phyloP scores from a whole-genome alignment of 2,329 filamentous ascomycete genomes.

The Diplodia scrobiculata region DNA sequence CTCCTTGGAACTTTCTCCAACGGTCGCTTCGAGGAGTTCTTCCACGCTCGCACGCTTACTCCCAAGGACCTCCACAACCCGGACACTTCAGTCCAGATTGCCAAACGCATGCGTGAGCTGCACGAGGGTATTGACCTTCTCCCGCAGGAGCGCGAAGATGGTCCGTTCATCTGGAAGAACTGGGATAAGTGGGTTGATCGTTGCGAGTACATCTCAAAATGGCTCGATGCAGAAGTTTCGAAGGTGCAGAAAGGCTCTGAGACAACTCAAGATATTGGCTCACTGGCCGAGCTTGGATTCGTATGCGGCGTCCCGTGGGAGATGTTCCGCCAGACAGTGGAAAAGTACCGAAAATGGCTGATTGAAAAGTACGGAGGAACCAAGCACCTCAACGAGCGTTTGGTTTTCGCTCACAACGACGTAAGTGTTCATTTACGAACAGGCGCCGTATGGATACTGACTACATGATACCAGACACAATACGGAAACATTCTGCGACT shows the following conservation, averaged over 20 bases:
- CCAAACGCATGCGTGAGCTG: constrained; percentile 94
- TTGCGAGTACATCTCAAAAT: constrained; percentile 62
- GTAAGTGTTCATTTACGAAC: constrained; percentile 55
- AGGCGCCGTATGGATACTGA: not conserved
- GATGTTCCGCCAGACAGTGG: constrained; percentile 71
- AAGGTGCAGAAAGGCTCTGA: constrained; percentile 33
- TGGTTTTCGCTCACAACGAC: constrained; percentile 98
- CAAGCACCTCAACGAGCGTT: constrained; percentile 67
- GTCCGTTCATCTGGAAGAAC: constrained; percentile 84
- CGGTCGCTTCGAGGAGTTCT: constrained; percentile 92
- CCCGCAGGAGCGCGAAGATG: constrained; percentile 72
- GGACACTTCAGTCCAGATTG: constrained; percentile 87
- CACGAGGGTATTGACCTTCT: constrained; percentile 91
- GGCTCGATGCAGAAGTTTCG: constrained; percentile 64
- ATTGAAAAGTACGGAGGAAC: constrained; percentile 68
- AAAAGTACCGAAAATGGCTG: constrained; percentile 77
- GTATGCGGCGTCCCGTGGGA: constrained; percentile 85
- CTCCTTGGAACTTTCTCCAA: constrained; percentile 91
- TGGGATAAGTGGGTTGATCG: constrained; percentile 89
- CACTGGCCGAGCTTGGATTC: constrained; percentile 71
- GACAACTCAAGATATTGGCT: constrained; percentile 39
- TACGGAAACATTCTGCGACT: constrained; percentile 93
- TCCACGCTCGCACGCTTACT: constrained; percentile 80
- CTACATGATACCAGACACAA: constrained; percentile 68
- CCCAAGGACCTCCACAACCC: constrained; percentile 74